Conservation (phyloP, 1,284 basidiomycete genomes). For the Malassezia furfur region DNA sequence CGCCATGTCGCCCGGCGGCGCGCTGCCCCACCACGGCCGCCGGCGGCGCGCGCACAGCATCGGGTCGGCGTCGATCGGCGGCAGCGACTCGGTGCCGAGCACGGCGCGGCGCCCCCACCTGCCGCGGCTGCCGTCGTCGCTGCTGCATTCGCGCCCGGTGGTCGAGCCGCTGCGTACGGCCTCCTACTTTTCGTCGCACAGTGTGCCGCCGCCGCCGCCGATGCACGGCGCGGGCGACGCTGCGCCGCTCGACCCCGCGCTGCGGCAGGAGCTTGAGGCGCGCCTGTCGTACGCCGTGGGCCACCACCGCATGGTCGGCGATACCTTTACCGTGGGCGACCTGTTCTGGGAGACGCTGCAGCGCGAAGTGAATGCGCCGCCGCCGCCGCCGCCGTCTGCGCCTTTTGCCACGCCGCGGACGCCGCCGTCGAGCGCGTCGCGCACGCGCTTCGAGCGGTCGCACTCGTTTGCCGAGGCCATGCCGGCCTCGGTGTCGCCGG, state of each 20-base stretch:
- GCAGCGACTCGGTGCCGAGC: too few relatives aligned
- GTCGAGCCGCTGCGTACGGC: background rate
- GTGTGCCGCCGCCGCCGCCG: background rate
- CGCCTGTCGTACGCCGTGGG: background rate
- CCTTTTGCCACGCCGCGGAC: too few relatives aligned
- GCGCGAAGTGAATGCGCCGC: background rate
- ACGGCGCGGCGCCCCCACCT: too few relatives aligned
- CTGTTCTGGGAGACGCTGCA: conserved; percentile 26
- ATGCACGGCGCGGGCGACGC: background rate
- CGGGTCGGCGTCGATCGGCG: background rate
- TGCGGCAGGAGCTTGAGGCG: background rate
- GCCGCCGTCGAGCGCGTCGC: too few relatives aligned
- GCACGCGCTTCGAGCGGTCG: background rate
- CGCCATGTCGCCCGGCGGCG: too few relatives aligned
- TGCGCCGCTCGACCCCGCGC: background rate
- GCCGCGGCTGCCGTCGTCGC: background rate
- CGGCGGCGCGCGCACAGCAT: background rate
- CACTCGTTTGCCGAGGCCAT: too few relatives aligned
- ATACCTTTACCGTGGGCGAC: conserved; percentile 36
- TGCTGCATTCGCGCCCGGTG: background rate
- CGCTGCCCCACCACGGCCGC: background rate
- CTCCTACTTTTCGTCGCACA: conserved; percentile 1
- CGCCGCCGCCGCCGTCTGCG: too few relatives aligned
- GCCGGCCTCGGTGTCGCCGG: too few relatives aligned
- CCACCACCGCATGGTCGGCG: conserved; percentile 30